phyloP scores from a whole-genome alignment of 1,139 yeast species.

The Hemisphaericaspora xylofermentans region DNA sequence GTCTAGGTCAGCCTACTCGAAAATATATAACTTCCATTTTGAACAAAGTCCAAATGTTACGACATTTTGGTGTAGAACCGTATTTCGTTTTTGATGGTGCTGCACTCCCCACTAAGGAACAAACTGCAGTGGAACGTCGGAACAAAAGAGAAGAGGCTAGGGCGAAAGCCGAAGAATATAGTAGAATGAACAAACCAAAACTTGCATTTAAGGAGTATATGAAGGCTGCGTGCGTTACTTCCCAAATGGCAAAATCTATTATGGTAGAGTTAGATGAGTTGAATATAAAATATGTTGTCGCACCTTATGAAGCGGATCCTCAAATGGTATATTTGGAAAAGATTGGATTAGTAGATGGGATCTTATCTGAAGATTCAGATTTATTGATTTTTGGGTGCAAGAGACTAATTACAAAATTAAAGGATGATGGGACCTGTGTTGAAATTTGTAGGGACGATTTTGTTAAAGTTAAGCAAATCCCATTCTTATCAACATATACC shows the following conservation, averaged over 20 bases:
- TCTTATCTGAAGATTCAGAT: slow-evolving; percentile 93
- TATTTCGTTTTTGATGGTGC: slow-evolving; percentile 95
- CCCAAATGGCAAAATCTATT: slow-evolving; percentile 85
- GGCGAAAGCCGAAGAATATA: slow-evolving; percentile 50
- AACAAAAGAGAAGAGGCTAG: slow-evolving; percentile 57
- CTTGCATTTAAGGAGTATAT: slow-evolving; percentile 69
- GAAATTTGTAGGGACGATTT: slow-evolving; percentile 63
- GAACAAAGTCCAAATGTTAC: slow-evolving; percentile 64
- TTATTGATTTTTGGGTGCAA: slow-evolving; percentile 84
- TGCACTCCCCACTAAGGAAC: slow-evolving; percentile 72
- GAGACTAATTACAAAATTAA: slow-evolving; percentile 73
- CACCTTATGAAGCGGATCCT: slow-evolving; percentile 98
- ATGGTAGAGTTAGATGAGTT: slow-evolving; percentile 68
- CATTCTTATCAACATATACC: slow-evolving; percentile 44
- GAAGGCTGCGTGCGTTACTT: slow-evolving; percentile 84
- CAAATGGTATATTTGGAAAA: slow-evolving; percentile 91
- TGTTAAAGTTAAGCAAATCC: slow-evolving; percentile 42
- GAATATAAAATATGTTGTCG: slow-evolving; percentile 74
- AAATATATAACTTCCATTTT: slow-evolving; percentile 61
- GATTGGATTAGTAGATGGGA: slow-evolving; percentile 74
- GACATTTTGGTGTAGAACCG: slow-evolving; percentile 71
- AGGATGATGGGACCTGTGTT: slow-evolving; percentile 72
- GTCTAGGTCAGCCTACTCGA: slow-evolving; percentile 67
- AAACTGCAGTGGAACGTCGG: slow-evolving; percentile 68
- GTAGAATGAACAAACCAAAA: slow-evolving; percentile 51